Percentiles rank a stretch among this genome's conserved stretches.
These are phyloP conservation scores for Hevea brasiliensis DNA, from an alignment of 345 rosid genomes.

Conservation along the genomic window DNA sequence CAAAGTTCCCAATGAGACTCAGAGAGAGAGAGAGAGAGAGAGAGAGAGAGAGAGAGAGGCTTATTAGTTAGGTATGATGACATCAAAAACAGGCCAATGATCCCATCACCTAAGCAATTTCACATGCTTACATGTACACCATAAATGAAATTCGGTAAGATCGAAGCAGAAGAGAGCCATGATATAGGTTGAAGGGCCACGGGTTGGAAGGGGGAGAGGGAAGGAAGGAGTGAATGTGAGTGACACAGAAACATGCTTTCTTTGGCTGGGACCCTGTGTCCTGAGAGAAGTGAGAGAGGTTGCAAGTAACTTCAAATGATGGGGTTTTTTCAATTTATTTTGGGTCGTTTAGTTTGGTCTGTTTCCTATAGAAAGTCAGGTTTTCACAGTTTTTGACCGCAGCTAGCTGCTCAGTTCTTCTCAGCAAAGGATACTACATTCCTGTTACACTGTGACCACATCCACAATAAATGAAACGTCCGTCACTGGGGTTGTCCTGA, in stretches of 20 bases:
- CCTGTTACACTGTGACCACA: slow-evolving; percentile 29
- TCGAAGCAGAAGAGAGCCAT: background rate
- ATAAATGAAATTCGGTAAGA: slow-evolving; percentile 2
- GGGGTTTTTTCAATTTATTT: slow-evolving; percentile 4
- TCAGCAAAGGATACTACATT: slow-evolving; percentile 33
- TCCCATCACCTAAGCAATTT: slow-evolving; percentile 16
- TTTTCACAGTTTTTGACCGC: slow-evolving; percentile 37
- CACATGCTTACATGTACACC: slow-evolving; percentile 22
- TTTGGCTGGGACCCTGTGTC: slow-evolving; percentile 20
- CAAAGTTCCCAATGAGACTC: slow-evolving; percentile 27
- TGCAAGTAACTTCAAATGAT: slow-evolving; percentile 23
- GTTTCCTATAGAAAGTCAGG: slow-evolving; percentile 21
- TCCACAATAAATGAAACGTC: slow-evolving; percentile 36
- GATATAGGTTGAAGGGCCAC: background rate
- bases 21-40: background rate
- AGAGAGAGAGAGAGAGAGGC: background rate
- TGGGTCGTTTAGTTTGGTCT: slow-evolving; percentile 17
- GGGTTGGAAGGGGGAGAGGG: too few species aligned
- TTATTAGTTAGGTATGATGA: slow-evolving; percentile 9
- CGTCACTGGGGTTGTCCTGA: slow-evolving; percentile 18
- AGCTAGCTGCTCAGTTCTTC: slow-evolving; percentile 12
- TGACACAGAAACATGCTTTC: slow-evolving; percentile 24
- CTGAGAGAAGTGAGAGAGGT: background rate
- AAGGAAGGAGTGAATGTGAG: background rate
- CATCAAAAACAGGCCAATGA: slow-evolving; percentile 26